Evolutionary conservation across 352 stramenopile species (phyloP), one percentile per base, ranked within the genome.

Genomic region (Pythium plurisporium): DNA sequence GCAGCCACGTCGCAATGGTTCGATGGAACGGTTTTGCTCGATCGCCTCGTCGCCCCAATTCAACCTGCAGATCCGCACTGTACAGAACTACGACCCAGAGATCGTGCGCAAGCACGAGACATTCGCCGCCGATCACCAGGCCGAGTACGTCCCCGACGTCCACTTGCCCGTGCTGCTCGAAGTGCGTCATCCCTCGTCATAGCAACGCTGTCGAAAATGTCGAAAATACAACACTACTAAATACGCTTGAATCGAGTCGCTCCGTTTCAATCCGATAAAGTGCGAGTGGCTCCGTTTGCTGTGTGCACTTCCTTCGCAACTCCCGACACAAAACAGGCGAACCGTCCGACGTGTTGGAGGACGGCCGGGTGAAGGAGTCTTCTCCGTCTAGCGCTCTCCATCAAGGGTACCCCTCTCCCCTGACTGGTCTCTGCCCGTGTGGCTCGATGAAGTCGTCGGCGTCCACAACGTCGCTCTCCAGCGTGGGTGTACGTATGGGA

Each of bases 1-100:
- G 31, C 84, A 94, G 61, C 84, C 84, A 15, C 86, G 71, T 41
- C 80, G 84, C 30, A 78, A 74, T 23, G 75, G 75, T 2, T 91
- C 84, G 26, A 86, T 94, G 77, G 79, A 90, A 55, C 76, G 84
- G 10, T 94, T 94, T 54, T 72, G 65, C 45, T 54, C 41, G 25
- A 48, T 90, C 22, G 82, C 84, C 0, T 43, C 72, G 47, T 52
- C 66, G 5, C 54, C 41, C 6, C 29, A 67, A 1, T 38, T 42
- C 34, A 72, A 66, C 5, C 73, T 93, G 11, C 17, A 25, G 3
- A 59, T 90, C 19, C 27, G 67, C 44, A 41, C 65, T 46, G 56
- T 55, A 19, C 53, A 60, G 25, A 65, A 72, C 14, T 93, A 79
- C 42, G 74, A 91, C 48, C 20, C 44, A 4, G 38, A 55, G 22